These are phyloP conservation scores for Calonectria pauciramosa DNA, from an alignment of 2,329 filamentous ascomycete species.

Conservation along the genomic window DNA sequence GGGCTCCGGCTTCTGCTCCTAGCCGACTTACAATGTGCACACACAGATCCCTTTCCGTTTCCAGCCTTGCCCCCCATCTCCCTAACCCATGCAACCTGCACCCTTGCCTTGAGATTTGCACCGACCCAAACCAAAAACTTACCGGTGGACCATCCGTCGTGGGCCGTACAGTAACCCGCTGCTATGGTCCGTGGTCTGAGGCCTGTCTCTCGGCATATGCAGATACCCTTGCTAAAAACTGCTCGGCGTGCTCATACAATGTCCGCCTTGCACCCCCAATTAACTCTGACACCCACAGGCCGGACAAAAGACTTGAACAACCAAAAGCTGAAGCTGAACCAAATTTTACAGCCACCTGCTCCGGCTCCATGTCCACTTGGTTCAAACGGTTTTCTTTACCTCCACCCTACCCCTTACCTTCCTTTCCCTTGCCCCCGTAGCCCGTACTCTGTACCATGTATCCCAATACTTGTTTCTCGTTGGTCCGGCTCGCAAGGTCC, in stretches of 20 bases:
- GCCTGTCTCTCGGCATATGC: slow-evolving; percentile 45
- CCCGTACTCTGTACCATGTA: slow-evolving; percentile 27
- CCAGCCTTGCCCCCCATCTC: slow-evolving; percentile 35
- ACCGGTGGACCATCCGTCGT: slow-evolving; percentile 21
- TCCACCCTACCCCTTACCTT: slow-evolving; percentile 44
- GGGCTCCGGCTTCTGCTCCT: slow-evolving; percentile 33
- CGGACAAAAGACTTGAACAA: slow-evolving; percentile 42
- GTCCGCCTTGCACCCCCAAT: slow-evolving; percentile 41
- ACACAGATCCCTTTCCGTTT: slow-evolving; percentile 42
- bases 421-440: slow-evolving; percentile 10
- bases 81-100: slow-evolving; percentile 28
- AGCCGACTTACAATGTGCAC: slow-evolving; percentile 17
- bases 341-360: slow-evolving; percentile 42
- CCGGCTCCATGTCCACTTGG: slow-evolving; percentile 32
- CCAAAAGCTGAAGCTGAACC: slow-evolving; percentile 31
- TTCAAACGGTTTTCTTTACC: slow-evolving; percentile 40
- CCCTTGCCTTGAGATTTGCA: slow-evolving; percentile 27
- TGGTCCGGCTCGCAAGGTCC: slow-evolving; percentile 39
- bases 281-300: slow-evolving; percentile 39
- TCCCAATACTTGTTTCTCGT: slow-evolving; percentile 40
- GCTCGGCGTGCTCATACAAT: slow-evolving; percentile 28
- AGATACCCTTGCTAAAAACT: slow-evolving; percentile 40
- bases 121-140: slow-evolving; percentile 28
- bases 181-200: slow-evolving; percentile 33
- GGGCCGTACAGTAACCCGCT: slow-evolving; percentile 28